phyloP scores from a whole-genome alignment of 306 rosid species.

The Cucumis hystrix region DNA sequence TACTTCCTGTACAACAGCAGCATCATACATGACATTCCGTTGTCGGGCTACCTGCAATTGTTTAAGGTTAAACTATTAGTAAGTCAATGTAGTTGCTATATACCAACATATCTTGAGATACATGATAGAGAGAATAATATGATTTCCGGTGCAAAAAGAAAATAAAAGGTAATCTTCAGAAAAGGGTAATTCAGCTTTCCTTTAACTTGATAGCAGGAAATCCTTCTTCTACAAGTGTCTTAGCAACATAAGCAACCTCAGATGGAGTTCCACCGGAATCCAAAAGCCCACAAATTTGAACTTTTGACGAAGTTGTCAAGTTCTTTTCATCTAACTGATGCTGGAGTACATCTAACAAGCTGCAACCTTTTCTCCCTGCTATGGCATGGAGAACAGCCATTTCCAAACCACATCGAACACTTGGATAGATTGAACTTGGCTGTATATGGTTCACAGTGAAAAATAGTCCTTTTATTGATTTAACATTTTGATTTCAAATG shows the following conservation, averaged over 20 bases:
- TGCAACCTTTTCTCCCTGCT: conserved; percentile 46
- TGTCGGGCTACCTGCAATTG: conserved; percentile 62
- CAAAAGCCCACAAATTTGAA: conserved; percentile 66
- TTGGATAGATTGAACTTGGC: conserved; percentile 79
- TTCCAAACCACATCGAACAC: conserved; percentile 98
- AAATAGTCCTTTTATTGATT: neutral
- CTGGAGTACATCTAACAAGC: conserved; percentile 43
- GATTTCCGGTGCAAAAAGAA: neutral
- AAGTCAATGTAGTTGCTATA: neutral
- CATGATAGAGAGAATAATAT: neutral
- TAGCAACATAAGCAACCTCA: conserved; percentile 65
- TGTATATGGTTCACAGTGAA: conserved; percentile 15
- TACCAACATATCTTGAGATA: neutral
- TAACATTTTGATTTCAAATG: neutral
- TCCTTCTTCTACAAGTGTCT: conserved; percentile 59
- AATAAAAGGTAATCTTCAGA: neutral
- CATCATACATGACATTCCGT: conserved; percentile 56
- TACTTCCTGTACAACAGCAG: conserved; percentile 54
- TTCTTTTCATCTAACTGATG: conserved; percentile 22
- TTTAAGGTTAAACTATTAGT: neutral
- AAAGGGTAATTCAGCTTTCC: conserved; percentile 20
- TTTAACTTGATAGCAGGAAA: conserved; percentile 77
- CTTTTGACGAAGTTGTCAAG: conserved; percentile 23
- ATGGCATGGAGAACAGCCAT: conserved; percentile 91
- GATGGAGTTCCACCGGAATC: conserved; percentile 55